A percentile compares a stretch with the other conserved stretches of the same genome.
Evolutionary conservation across 805 yeast species (phyloP).

Genomic region (Lachancea cidri): DNA sequence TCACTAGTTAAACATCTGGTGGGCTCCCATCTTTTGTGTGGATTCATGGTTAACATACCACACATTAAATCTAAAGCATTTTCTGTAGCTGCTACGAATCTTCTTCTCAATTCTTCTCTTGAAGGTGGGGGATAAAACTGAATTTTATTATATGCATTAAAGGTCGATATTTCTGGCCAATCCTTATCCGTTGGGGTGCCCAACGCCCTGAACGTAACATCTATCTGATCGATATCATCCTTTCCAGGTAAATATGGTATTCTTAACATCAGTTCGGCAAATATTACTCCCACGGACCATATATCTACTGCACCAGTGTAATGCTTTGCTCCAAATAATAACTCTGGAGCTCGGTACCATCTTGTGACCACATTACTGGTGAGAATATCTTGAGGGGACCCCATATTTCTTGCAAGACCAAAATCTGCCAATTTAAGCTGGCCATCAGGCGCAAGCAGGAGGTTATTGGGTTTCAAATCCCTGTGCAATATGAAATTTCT

Average conservation of each 20-base stretch:
- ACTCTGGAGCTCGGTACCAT: conserved; percentile 97
- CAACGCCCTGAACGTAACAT: conserved; percentile 88
- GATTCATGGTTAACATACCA: conserved; percentile 71
- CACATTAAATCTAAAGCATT: conserved; percentile 71
- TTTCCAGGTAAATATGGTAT: conserved; percentile 93
- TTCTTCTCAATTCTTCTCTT: conserved; percentile 66
- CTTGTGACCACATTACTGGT: conserved; percentile 95
- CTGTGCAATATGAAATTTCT: conserved; percentile 86
- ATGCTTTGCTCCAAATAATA: conserved; percentile 81
- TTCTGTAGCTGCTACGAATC: conserved; percentile 90
- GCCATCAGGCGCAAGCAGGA: conserved; percentile 82
- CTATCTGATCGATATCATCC: conserved; percentile 84
- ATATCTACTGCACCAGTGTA: conserved; percentile 87
- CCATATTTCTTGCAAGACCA: conserved; percentile 85
- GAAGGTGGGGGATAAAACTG: conserved; percentile 80
- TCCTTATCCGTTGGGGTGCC: conserved; percentile 92
- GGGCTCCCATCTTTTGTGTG: conserved; percentile 64
- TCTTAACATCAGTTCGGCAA: conserved; percentile 93
- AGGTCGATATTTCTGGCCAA: conserved; percentile 85
- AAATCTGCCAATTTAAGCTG: conserved; percentile 93
- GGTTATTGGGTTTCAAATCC: conserved; percentile 89
- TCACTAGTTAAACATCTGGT: conserved; percentile 57
- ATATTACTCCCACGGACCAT: conserved; percentile 96
- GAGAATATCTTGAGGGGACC: conserved; percentile 68
- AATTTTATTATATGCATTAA: conserved; percentile 72